Evolutionary conservation across 495 filamentous ascomycete genomes (phyloP).

Genomic region (Lepraria neglecta): DNA sequence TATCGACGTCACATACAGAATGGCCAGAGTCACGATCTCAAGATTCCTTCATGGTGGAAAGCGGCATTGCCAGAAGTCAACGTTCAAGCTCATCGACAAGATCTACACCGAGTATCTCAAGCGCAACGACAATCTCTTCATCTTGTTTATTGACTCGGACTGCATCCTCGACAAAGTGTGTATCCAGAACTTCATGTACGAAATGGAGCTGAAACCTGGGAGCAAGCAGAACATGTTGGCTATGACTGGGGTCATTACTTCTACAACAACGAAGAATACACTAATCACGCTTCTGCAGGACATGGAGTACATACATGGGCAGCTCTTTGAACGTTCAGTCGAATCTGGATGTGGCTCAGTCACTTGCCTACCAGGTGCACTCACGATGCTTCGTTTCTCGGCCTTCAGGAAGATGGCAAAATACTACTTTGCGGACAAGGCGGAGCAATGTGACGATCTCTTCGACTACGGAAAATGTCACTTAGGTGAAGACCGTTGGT

Average conservation of each 20-base stretch:
- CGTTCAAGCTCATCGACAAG: conserved; percentile 90
- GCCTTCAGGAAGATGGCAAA: conserved; percentile 96
- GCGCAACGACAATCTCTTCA: conserved; percentile 85
- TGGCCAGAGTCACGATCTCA: conserved; percentile 81
- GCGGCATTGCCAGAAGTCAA: conserved; percentile 85
- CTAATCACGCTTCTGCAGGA: conserved; percentile 92
- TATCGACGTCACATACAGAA: conserved; percentile 82
- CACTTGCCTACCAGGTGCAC: conserved; percentile 87
- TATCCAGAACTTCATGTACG: conserved; percentile 97
- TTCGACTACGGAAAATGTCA: conserved; percentile 97
- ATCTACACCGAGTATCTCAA: conserved; percentile 86
- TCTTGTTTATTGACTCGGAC: conserved; percentile 97
- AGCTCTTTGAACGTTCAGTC: conserved; percentile 93
- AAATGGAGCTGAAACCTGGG: conserved; percentile 96
- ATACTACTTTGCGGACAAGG: conserved; percentile 98
- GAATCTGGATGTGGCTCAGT: conserved; percentile 94
- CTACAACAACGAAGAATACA: conserved; percentile 82
- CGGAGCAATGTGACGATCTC: conserved; percentile 89
- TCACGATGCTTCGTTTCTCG: conserved; percentile 93
- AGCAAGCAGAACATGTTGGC: conserved; percentile 91
- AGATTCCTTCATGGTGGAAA: conserved; percentile 93
- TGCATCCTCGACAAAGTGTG: conserved; percentile 91
- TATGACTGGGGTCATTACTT: conserved; percentile 97
- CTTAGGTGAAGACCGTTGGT: conserved; percentile 92
- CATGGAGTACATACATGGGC: conserved; percentile 97